Conservation (phyloP, 2,329 filamentous ascomycete species). For the Diaporthe ampelina region DNA sequence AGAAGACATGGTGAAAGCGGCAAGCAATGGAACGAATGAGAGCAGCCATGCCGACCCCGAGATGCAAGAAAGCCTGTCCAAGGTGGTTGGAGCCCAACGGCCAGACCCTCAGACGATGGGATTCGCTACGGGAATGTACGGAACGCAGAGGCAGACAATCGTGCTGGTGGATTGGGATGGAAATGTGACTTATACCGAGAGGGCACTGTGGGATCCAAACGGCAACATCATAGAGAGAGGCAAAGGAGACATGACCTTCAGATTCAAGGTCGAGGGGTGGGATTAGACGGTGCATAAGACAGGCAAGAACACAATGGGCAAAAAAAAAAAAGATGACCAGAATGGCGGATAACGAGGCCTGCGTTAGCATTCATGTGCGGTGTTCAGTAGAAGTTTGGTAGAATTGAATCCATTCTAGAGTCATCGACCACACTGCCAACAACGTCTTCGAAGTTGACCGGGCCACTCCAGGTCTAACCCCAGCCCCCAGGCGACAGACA, state of each 20-base stretch:
- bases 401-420: background rate
- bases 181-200: constrained; percentile 71
- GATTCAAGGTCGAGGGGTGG: constrained; percentile 70
- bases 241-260: constrained; percentile 67
- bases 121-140: constrained; percentile 73
- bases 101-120: constrained; percentile 53
- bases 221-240: constrained; percentile 68
- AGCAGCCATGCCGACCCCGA: constrained; percentile 53
- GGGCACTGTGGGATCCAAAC: constrained; percentile 71
- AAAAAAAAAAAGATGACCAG: background rate
- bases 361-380: background rate
- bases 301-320: background rate
- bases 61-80: constrained; percentile 52
- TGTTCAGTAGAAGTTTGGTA: background rate
- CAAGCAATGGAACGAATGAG: constrained; percentile 49
- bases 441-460: background rate
- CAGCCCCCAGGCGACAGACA: background rate
- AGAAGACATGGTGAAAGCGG: constrained; percentile 60
- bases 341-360: background rate
- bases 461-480: background rate
- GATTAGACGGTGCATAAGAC: constrained; percentile 46
- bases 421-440: too few relatives aligned
- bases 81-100: constrained; percentile 47
- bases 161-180: constrained; percentile 74
- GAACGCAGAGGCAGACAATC: constrained; percentile 75